Base-by-base conservation (phyloP, 495 filamentous ascomycete genomes). In the Penicillium coffeae region DNA sequence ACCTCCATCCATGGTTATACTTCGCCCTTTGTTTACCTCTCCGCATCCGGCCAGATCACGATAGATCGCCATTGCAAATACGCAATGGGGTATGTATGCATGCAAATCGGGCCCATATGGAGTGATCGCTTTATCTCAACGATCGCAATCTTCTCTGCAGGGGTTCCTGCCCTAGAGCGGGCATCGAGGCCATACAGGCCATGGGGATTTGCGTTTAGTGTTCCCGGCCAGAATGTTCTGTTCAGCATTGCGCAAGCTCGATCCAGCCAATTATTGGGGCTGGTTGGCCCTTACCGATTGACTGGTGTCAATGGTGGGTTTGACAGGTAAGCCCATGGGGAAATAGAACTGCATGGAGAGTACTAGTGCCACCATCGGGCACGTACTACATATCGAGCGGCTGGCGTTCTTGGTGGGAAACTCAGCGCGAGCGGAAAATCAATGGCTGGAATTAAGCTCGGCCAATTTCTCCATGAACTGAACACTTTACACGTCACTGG, bases 161-260 rank as follows among this genome's bases (percentile, higher is more conserved):
- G 47, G 47, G 30, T 37, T 18, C 22, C 39, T 37, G 32, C 25
- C 38, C 20, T 18, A 33, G 21, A 36, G 27, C 38, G 22, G 39
- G 35, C 37, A 7, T 45, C 15, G 42, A 38, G 39, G 38, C 21
- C 25, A 39, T 37, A 38, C 41, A 41, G 9, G 34, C 42, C 42
- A 30, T 38, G 34, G 10, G 20, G 33, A 21, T 45, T 54, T 54
- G 39, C 39, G 16, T 53, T 53, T 53, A 34, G 10, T 15, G 45
- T 43, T 33, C n/a, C 45, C 20, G 38, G 38, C 20, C 38, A 41
- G 25, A 30, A 4, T 12, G n/a, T 13, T 19, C 40, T 18, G 33
- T n/a, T 18, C 32, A 35, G 20, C 50, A 48, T 25, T 38, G 45
- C 45, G 39, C 40, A 38, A 34, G 8, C 39, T 33, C 16, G 27